Evolutionary conservation across 2,329 filamentous ascomycete species (phyloP).

Genomic region (Metarhizium humberi): DNA sequence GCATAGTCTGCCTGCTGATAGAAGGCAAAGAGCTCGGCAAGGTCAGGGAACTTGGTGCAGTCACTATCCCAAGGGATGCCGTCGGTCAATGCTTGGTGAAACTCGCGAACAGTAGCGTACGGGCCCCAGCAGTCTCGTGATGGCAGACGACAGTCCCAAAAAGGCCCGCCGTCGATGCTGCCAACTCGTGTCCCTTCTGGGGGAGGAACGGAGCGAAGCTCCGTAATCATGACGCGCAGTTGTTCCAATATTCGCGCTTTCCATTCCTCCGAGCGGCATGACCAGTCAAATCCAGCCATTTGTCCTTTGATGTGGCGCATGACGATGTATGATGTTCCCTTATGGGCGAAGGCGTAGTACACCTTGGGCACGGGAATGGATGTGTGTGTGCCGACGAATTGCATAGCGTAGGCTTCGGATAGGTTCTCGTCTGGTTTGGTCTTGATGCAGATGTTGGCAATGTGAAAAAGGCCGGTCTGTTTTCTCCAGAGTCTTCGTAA

Average conservation of each 20-base stretch:
- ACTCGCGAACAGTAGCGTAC: accelerated
- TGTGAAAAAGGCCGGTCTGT: too few relatives aligned
- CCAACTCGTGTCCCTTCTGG: neutral
- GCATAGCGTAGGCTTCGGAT: neutral
- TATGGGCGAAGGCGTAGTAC: neutral
- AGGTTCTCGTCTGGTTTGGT: neutral
- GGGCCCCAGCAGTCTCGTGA: neutral
- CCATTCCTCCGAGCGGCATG: neutral
- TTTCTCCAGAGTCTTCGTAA: too few relatives aligned
- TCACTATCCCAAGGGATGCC: too few relatives aligned
- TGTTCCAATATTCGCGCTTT: neutral
- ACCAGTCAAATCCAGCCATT: neutral
- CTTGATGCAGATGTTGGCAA: neutral
- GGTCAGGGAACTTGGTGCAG: too few relatives aligned
- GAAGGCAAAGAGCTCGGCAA: too few relatives aligned
- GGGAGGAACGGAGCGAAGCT: neutral
- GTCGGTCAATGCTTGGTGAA: neutral
- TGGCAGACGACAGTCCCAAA: neutral
- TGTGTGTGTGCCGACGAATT: neutral
- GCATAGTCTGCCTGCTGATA: too few relatives aligned
- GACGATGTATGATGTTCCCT: neutral
- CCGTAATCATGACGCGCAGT: neutral
- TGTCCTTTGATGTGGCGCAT: neutral
- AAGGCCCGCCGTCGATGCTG: neutral
- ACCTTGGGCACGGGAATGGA: neutral